Base-by-base conservation (phyloP, 1,284 basidiomycete genomes). In the Anthracocystis panici-leucophaei region DNA sequence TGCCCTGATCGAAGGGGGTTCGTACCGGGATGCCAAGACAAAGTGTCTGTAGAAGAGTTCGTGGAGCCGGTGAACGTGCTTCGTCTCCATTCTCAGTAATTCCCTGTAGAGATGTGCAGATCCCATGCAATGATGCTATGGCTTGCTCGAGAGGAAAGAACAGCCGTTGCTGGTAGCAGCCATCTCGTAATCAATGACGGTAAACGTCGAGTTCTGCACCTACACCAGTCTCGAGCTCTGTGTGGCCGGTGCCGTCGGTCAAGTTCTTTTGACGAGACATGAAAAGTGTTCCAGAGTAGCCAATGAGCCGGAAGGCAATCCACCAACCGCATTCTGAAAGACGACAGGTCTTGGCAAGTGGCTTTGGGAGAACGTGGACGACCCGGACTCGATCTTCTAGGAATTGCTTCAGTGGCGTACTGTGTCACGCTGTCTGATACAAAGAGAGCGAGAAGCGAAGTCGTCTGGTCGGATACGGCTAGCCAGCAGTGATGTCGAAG, bases 261-360 rank as follows among this genome's bases (percentile, higher is more conserved):
- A 56, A 63, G 54, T 40, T 8, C 33, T 33, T 18, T 18, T 9
- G 6, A 35, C 38, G 25, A 20, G 51, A 27, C 38, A 41, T 18
- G 18, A 8, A 10, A 2, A 9, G 20, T n/a, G 14, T 33, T 33
- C 6, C 12, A 53, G 16, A 29, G 41, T 23, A 10, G 23, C 14
- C 40, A 20, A 9, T 25, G 23, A 21, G 23, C 44, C 50, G 62
- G 44, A 65, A 11, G 56, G 31, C 12, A 23, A 6, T 18, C 50
- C 16, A 33, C 50, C 62, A 51, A 58, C 41, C 35, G 50, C 35
- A 16, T 27, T 46, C 27, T 27, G 11, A 16, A 20, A 35, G 16
- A 6, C 49, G 62, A 58, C 55, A 58, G 54, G 50, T 58, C 62
- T 58, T 65, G 62, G 62, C 62, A 58, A 23, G 12, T 33, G 27